phyloP scores from a whole-genome alignment of 139 green algal genomes.

The Deuterostichococcus epilithicus region DNA sequence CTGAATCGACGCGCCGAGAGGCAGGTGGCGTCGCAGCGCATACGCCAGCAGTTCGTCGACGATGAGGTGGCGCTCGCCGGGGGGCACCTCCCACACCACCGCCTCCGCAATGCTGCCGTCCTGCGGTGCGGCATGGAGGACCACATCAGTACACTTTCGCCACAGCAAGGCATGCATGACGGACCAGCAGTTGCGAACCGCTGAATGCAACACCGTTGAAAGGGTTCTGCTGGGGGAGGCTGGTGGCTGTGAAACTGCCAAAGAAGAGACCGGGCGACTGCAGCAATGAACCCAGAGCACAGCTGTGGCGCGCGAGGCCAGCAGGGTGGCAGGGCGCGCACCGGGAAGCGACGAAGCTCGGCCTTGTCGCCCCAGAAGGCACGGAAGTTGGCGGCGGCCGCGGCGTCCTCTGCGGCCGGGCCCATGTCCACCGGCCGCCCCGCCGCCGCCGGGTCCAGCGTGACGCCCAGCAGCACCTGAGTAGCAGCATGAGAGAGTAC shows the following conservation, averaged over 20 bases:
- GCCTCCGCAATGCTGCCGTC: slow-evolving; percentile 76
- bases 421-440: slow-evolving; percentile 64
- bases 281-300: too few relatives aligned
- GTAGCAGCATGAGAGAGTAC: neutral
- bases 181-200: neutral
- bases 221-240: too few relatives aligned
- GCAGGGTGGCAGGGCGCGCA: too few relatives aligned
- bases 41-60: slow-evolving; percentile 47
- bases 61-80: slow-evolving; percentile 47
- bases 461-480: neutral
- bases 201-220: too few relatives aligned
- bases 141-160: neutral
- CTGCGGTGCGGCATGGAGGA: slow-evolving; percentile 10
- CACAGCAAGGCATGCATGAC: neutral
- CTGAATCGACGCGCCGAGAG: slow-evolving; percentile 26
- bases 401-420: slow-evolving; percentile 53
- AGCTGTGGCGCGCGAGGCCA: too few relatives aligned
- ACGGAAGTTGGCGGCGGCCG: slow-evolving; percentile 53
- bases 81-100: slow-evolving; percentile 59
- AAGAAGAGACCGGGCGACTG: too few relatives aligned
- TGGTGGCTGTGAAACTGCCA: too few relatives aligned
- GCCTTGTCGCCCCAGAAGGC: slow-evolving; percentile 69
- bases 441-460: slow-evolving; percentile 40
- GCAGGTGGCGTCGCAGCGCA: slow-evolving; percentile 45
- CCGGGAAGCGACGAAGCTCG: slow-evolving; percentile 64